These are phyloP conservation scores for Colletotrichum liriopes DNA, from an alignment of 2,329 filamentous ascomycete species.

Conservation along the genomic window DNA sequence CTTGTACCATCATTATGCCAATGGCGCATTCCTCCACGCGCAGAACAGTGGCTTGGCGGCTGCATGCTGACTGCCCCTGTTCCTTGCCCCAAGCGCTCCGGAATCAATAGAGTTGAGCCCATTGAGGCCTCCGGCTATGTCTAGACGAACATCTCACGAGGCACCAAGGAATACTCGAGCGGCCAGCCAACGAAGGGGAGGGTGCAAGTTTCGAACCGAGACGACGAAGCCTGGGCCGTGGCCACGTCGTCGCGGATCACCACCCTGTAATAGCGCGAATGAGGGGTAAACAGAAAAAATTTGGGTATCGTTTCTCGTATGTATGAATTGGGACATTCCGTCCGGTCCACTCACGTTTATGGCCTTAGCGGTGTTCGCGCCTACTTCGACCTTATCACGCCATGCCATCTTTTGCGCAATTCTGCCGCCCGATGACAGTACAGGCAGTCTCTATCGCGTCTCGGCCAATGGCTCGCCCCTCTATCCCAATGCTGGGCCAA, in stretches of 20 bases:
- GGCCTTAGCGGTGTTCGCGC: background rate
- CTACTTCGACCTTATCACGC: background rate
- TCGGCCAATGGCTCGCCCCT: background rate
- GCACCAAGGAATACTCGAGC: background rate
- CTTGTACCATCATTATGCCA: constrained; percentile 5
- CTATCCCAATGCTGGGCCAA: constrained; percentile 53
- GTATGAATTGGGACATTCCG: constrained; percentile 15
- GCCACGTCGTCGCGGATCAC: constrained; percentile 15
- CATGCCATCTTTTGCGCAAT: background rate
- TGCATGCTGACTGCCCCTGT: constrained; percentile 1
- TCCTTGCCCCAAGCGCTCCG: background rate
- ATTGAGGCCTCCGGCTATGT: constrained; percentile 31
- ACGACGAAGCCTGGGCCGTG: background rate
- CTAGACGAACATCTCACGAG: constrained; percentile 2
- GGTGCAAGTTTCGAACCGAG: background rate
- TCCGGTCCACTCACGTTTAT: background rate
- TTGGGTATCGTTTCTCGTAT: constrained; percentile 36
- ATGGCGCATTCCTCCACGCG: constrained; percentile 19
- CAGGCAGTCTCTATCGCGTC: background rate
- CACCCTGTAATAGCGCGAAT: background rate
- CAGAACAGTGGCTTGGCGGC: constrained; percentile 18
- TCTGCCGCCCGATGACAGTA: background rate
- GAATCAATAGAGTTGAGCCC: constrained; percentile 4
- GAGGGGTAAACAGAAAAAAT: background rate
- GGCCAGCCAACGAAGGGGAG: background rate